Evolutionary conservation across 2,329 filamentous ascomycete species (phyloP).

Genomic region (Beauveria varroae): DNA sequence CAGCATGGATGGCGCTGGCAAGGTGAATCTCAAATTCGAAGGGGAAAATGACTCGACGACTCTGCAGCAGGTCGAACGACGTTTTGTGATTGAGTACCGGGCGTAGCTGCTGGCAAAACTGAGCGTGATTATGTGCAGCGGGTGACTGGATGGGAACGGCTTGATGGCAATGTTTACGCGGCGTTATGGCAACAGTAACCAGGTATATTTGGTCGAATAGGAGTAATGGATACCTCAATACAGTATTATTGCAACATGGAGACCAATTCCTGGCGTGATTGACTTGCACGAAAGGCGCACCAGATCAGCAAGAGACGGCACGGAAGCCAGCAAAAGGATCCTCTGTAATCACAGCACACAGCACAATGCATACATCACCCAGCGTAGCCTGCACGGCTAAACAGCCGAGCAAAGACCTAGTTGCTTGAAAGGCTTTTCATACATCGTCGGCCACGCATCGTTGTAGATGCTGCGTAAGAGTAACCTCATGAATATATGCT

Average conservation of each 20-base stretch:
- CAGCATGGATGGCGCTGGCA: constrained; percentile 50
- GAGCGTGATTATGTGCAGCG: no score
- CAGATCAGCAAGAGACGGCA: neutral
- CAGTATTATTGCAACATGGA: neutral
- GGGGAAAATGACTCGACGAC: constrained; percentile 68
- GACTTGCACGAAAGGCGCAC: neutral
- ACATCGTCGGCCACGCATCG: no score
- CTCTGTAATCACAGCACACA: no score
- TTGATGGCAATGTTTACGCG: neutral
- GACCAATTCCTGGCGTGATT: neutral
- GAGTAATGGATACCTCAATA: neutral
- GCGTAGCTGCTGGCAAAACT: constrained; percentile 16
- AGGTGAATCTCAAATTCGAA: constrained; percentile 66
- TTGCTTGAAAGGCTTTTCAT: no score
- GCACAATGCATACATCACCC: no score
- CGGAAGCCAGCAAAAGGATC: no score
- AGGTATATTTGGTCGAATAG: neutral
- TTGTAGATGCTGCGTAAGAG: no score
- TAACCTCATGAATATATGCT: no score
- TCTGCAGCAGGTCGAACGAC: constrained; percentile 66
- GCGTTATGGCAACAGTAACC: neutral
- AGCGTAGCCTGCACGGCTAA: no score
- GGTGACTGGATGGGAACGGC: neutral
- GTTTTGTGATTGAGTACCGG: constrained; percentile 70
- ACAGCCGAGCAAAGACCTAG: no score